Conservation (phyloP, 176 grass and related monocot species). For the Stipa capillata region DNA sequence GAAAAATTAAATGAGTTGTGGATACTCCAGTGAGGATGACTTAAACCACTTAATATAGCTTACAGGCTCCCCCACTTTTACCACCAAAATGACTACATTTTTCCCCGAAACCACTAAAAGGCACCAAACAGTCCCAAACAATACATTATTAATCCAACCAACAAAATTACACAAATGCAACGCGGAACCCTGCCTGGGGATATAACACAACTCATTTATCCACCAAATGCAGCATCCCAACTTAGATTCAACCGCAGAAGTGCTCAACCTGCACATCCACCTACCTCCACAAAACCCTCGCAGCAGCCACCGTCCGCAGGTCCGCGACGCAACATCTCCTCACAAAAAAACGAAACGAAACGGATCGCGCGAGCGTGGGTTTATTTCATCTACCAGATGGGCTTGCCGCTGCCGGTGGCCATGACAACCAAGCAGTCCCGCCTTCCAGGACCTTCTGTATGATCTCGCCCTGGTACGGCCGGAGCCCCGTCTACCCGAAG, state of each 20-base stretch:
- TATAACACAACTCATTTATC: not conserved
- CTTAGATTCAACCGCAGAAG: not conserved
- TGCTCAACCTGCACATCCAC: not conserved
- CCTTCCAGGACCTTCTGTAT: slow-evolving; percentile 53
- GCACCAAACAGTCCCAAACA: not conserved
- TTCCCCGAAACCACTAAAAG: not conserved
- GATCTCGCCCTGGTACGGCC: slow-evolving; percentile 71
- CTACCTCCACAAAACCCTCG: not conserved
- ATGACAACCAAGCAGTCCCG: slow-evolving; percentile 86
- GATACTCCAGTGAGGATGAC: not conserved
- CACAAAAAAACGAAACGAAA: not conserved
- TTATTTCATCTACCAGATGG: slow-evolving; percentile 41
- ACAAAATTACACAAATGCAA: not conserved
- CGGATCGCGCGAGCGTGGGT: not conserved
- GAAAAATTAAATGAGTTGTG: not conserved
- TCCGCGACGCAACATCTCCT: not conserved
- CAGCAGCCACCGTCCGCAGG: not conserved
- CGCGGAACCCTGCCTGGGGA: not conserved
- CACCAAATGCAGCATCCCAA: not conserved
- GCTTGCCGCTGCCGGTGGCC: slow-evolving; percentile 97
- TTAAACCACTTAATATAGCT: not conserved
- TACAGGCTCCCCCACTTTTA: not conserved
- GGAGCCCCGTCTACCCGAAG: slow-evolving; percentile 65
- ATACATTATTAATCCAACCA: not conserved
- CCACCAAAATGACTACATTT: not conserved